Percentiles rank a stretch among this genome's conserved stretches.
Conservation (phyloP, 345 rosid species). For the Citrus glauca region DNA sequence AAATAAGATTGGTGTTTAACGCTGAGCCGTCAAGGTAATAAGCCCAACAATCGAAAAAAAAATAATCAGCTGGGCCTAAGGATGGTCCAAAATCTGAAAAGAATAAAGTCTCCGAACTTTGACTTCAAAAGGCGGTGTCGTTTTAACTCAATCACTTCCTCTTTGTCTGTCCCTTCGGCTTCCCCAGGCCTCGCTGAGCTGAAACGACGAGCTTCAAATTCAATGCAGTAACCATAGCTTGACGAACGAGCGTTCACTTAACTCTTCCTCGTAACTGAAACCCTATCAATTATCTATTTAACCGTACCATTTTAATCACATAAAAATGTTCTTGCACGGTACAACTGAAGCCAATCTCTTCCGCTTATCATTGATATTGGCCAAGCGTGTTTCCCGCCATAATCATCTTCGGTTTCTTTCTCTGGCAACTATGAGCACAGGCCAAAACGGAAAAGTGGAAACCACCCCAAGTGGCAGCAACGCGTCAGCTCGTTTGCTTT, state of each 20-base stretch:
- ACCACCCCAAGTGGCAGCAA: not conserved
- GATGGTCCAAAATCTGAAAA: not conserved
- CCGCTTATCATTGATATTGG: not conserved
- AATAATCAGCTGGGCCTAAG: not conserved
- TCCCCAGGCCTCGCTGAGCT: not conserved
- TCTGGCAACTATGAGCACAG: not conserved
- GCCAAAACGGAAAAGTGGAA: not conserved
- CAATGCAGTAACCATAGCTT: not conserved
- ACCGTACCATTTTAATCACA: not conserved
- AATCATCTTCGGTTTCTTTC: slow-evolving; percentile 2
- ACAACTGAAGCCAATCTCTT: not conserved
- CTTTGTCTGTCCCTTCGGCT: not conserved
- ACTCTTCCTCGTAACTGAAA: not conserved
- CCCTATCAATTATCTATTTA: not conserved
- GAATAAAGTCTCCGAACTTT: not conserved
- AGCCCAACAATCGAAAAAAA: not conserved
- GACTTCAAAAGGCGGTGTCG: not conserved
- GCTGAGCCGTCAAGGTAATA: no score
- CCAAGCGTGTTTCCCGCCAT: not conserved
- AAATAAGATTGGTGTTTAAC: no score
- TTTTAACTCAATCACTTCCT: not conserved
- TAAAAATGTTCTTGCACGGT: not conserved
- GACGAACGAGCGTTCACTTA: not conserved
- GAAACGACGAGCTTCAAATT: not conserved
- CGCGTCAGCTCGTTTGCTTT: not conserved